Evolutionary conservation across 2,329 filamentous ascomycete genomes (phyloP).

Genomic region (Paraconiothyrium sp.): DNA sequence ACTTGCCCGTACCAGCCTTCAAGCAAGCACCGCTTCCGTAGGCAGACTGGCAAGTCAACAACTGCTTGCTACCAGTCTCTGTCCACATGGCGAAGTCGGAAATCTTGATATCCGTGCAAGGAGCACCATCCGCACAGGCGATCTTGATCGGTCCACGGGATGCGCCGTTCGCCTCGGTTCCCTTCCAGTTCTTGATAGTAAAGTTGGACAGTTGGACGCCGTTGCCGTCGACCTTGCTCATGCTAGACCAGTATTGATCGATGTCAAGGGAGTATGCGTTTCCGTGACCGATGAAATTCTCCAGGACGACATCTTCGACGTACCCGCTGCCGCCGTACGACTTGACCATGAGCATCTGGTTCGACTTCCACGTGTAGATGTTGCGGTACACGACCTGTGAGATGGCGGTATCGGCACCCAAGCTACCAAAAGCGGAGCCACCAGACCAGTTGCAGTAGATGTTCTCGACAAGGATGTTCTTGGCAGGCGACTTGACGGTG

Average conservation of each 20-base stretch:
- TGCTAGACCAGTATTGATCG: constrained; percentile 63
- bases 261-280: constrained; percentile 68
- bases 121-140: constrained; percentile 60
- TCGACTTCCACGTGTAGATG: constrained; percentile 67
- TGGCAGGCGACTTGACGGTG: constrained; percentile 61
- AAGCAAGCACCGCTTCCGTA: constrained; percentile 61
- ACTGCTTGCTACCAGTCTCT: constrained; percentile 54
- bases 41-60: constrained; percentile 60
- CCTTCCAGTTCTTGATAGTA: constrained; percentile 65
- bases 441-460: constrained; percentile 71
- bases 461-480: constrained; percentile 67
- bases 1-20: constrained; percentile 37
- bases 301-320: constrained; percentile 61
- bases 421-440: constrained; percentile 66
- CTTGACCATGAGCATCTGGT: constrained; percentile 73
- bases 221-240: constrained; percentile 54
- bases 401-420: constrained; percentile 61
- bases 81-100: constrained; percentile 64
- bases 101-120: constrained; percentile 63
- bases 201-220: constrained; percentile 65
- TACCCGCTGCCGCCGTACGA: constrained; percentile 66
- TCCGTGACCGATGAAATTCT: constrained; percentile 68
- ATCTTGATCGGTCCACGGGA: constrained; percentile 64
- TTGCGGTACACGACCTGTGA: constrained; percentile 65
- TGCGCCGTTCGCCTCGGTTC: constrained; percentile 60